A percentile compares a stretch with the other conserved stretches of the same genome.
Conservation (phyloP, 257 asterid species). For the Forsythia viridissima region DNA sequence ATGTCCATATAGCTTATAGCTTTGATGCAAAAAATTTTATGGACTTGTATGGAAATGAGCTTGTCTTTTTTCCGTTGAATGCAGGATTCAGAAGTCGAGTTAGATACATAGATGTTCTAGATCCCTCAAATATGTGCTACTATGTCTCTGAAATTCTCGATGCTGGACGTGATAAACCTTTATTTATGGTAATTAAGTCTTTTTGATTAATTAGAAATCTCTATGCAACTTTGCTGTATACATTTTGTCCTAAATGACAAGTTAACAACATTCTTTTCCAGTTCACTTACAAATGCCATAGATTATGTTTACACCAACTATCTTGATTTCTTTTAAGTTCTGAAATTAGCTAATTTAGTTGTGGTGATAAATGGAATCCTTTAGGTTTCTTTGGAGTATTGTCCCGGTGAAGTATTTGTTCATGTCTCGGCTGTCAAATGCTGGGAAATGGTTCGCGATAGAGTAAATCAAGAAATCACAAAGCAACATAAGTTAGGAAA, state of each 20-base stretch:
- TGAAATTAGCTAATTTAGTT: neutral
- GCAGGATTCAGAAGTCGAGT: slow-evolving; percentile 96
- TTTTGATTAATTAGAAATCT: neutral
- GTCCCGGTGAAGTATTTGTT: slow-evolving; percentile 74
- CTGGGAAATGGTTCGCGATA: slow-evolving; percentile 96
- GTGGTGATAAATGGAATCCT: neutral
- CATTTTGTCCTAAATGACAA: neutral
- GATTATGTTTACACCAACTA: neutral
- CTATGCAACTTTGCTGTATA: neutral
- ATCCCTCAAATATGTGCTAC: slow-evolving; percentile 75
- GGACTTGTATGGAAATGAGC: slow-evolving; percentile 17
- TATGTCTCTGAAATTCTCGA: slow-evolving; percentile 87
- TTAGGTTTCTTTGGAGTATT: slow-evolving; percentile 79
- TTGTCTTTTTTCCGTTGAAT: slow-evolving; percentile 24
- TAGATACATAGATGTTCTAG: slow-evolving; percentile 66
- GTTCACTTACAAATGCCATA: neutral
- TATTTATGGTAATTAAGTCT: slow-evolving; percentile 69
- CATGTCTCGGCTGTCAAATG: slow-evolving; percentile 76
- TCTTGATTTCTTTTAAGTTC: neutral
- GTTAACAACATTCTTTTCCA: neutral
- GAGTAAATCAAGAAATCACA: slow-evolving; percentile 81
- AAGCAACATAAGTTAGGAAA: slow-evolving; percentile 85
- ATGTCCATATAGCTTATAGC: slow-evolving; percentile 12
- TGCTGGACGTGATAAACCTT: slow-evolving; percentile 73
- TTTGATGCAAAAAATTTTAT: neutral